Evolutionary conservation across 2,329 filamentous ascomycete genomes (phyloP).

Genomic region (Cladophialophora psammophila): DNA sequence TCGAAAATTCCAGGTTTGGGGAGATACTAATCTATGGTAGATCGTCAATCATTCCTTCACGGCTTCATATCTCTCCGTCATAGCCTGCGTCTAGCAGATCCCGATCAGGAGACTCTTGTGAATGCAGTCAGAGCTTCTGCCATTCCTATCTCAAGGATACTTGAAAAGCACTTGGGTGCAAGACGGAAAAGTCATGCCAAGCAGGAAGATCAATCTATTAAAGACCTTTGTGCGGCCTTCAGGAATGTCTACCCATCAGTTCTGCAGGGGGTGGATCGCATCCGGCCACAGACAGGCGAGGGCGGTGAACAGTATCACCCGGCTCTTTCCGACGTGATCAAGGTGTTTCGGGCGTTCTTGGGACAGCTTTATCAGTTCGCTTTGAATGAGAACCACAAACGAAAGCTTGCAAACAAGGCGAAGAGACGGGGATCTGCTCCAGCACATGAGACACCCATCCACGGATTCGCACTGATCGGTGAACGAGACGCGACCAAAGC

Average conservation of each 20-base stretch:
- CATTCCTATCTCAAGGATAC: constrained; percentile 15
- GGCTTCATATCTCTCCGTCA: constrained; percentile 23
- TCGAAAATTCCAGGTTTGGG: not conserved
- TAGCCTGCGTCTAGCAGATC: constrained; percentile 16
- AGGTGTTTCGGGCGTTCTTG: constrained; percentile 31
- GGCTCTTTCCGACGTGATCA: constrained; percentile 25
- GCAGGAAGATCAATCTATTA: not conserved
- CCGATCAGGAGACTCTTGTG: constrained; percentile 6
- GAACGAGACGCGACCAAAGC: constrained; percentile 6
- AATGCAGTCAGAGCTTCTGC: constrained; percentile 12
- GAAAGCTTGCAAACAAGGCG: constrained; percentile 13
- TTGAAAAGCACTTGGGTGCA: not conserved
- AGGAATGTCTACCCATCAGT: constrained; percentile 23
- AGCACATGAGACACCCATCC: not conserved
- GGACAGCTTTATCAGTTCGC: constrained; percentile 33
- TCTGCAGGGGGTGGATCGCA: constrained; percentile 10
- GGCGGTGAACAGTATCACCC: constrained; percentile 6
- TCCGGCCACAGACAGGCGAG: constrained; percentile 1
- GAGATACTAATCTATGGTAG: constrained; percentile 17
- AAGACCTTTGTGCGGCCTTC: constrained; percentile 12
- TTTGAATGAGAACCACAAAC: constrained; percentile 30
- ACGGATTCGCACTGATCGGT: not conserved
- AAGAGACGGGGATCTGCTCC: constrained; percentile 6
- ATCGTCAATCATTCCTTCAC: constrained; percentile 24
- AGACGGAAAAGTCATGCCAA: not conserved